Conservation (phyloP, 345 rosid species). For the Gossypium herbaceum region DNA sequence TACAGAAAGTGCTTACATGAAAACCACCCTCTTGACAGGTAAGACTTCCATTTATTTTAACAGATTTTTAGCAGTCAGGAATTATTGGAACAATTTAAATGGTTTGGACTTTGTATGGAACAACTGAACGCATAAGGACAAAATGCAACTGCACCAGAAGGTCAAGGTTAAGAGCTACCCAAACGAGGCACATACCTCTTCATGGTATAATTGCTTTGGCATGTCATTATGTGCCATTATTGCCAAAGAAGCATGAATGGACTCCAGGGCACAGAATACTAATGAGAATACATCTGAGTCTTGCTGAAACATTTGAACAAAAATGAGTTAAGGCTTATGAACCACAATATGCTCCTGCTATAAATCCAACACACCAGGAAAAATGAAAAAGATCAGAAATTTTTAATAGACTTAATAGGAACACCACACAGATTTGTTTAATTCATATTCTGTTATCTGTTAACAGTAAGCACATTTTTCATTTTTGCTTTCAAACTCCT, state of each 20-base stretch:
- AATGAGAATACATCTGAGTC: constrained; percentile 65
- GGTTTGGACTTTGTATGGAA: background rate
- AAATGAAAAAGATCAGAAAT: background rate
- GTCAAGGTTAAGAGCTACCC: background rate
- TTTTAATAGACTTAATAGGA: background rate
- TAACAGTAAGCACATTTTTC: background rate
- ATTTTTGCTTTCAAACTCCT: background rate
- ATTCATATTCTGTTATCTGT: background rate
- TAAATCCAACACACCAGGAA: background rate
- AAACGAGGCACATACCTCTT: constrained; percentile 61
- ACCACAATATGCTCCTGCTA: background rate
- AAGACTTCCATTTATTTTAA: background rate
- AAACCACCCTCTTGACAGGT: background rate
- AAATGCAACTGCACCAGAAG: background rate
- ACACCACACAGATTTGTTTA: background rate
- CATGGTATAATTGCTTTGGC: constrained; percentile 95
- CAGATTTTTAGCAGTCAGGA: constrained; percentile 10
- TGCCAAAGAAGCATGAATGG: constrained; percentile 90
- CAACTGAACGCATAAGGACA: background rate
- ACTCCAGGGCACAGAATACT: constrained; percentile 85
- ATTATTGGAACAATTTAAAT: background rate
- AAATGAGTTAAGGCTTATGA: background rate
- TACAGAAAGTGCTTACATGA: background rate
- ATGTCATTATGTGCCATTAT: constrained; percentile 82
- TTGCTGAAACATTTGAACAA: constrained; percentile 45